phyloP scores from a whole-genome alignment of 2,329 filamentous ascomycete genomes.

The Fusarium floridanum region DNA sequence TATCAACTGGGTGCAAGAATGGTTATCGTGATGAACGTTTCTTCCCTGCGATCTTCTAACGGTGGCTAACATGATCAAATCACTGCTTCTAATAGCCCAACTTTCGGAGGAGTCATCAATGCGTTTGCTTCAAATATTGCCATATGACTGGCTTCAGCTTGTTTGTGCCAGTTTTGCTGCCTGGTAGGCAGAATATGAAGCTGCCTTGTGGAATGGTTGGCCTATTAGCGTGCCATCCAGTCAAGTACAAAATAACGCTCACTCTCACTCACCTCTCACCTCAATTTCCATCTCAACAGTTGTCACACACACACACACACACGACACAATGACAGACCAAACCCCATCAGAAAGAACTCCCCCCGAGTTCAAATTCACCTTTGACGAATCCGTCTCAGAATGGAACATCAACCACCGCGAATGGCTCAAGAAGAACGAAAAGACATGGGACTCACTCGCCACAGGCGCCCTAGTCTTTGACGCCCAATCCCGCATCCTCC shows the following conservation, averaged over 20 bases:
- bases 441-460: constrained; percentile 49
- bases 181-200: constrained; percentile 20
- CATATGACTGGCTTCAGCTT: not conserved
- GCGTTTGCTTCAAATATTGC: not conserved
- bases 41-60: too few species aligned
- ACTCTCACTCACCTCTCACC: not conserved
- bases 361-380: constrained; percentile 38
- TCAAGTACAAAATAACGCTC: constrained; percentile 8
- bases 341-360: not conserved
- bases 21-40: not conserved
- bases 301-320: not conserved
- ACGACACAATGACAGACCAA: constrained; percentile 24
- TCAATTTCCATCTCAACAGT: not conserved
- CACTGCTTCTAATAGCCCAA: not conserved
- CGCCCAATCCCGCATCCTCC: constrained; percentile 53
- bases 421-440: constrained; percentile 43
- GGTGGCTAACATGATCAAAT: not conserved
- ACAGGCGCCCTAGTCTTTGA: constrained; percentile 54
- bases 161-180: not conserved
- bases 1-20: not conserved
- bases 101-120: not conserved
- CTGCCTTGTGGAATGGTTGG: not conserved
- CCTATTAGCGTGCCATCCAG: not conserved
- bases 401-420: constrained; percentile 43
- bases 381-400: constrained; percentile 38